Base-by-base conservation (phyloP, 176 grass and related monocot genomes). In the Aegilops speltoides region DNA sequence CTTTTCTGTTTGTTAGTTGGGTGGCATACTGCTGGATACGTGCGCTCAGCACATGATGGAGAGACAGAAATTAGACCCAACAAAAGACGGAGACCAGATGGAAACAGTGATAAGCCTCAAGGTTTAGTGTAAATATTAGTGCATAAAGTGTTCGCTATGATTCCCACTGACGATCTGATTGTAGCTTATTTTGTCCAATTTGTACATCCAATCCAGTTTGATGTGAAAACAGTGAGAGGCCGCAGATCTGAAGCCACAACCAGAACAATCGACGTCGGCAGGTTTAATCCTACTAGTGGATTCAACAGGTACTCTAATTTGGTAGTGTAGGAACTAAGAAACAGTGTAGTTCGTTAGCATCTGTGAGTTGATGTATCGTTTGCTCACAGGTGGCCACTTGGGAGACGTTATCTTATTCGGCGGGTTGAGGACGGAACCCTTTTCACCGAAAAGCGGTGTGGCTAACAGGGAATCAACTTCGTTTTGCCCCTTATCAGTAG, bases 191-290 rank as follows among this genome's bases (percentile, higher is more conserved):
- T 3, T 48, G 45, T 83, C 52, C 57, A 43, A 17, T 61, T 40
- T 61, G 9, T 43, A 20, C 45, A 43, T 83, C 23, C 8, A 8
- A 83, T 59, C 23, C 82, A 83, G 82, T 83, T 83, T 74, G 34
- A 38, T 74, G 68, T 24, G 6, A 43, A 19, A 83, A 62, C 23
- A n/a, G 20, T 13, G 20, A 83, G 36, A 74, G 68, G 68, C 28
- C 16, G 52, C 67, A 83, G 61, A 74, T 73, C 15, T 83, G 82
- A 62, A 83, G 36, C 7, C 23, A 74, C 24, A 15, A 74, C 68
- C 25, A 57, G 25, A 83, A 83, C 34, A 31, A 74, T 83, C 24
- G 19, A 29, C 3, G 54, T 73, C 10, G 25, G 73, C 52, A 83
- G 29, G 34, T 74, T 83, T 63, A 62, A 16, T 29, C 54, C 82